These are phyloP conservation scores for Kodamaea anthophila DNA, from an alignment of 1,139 yeast species.

Conservation along the genomic window DNA sequence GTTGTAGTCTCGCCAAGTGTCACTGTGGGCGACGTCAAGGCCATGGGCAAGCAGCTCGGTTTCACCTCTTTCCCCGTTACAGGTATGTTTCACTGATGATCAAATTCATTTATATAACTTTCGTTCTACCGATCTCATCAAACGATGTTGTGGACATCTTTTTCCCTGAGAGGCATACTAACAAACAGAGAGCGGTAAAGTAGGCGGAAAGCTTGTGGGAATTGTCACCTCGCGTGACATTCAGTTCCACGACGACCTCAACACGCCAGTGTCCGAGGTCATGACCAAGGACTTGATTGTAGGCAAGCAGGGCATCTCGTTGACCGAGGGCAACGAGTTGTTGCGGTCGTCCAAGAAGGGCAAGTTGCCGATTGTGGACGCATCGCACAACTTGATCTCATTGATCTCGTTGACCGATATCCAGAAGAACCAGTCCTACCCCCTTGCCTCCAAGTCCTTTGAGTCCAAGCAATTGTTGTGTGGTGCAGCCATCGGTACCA, in stretches of 20 bases:
- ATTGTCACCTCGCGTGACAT: constrained; percentile 95
- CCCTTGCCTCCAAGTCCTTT: constrained; percentile 90
- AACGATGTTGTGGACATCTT: constrained; percentile 92
- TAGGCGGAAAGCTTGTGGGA: constrained; percentile 89
- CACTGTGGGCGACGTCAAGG: constrained; percentile 78
- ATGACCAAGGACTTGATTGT: constrained; percentile 90
- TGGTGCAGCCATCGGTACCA: constrained; percentile 93
- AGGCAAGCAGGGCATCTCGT: constrained; percentile 74
- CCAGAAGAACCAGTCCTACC: constrained; percentile 87
- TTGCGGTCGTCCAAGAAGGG: constrained; percentile 95
- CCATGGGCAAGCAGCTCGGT: constrained; percentile 67
- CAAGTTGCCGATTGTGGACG: constrained; percentile 89
- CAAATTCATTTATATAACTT: constrained; percentile 64
- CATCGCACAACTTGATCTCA: constrained; percentile 69
- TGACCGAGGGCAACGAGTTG: constrained; percentile 82
- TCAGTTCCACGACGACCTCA: constrained; percentile 80
- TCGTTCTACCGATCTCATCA: constrained; percentile 99
- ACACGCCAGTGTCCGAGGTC: constrained; percentile 59
- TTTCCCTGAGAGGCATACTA: constrained; percentile 9
- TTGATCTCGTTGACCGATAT: constrained; percentile 93
- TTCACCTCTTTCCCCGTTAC: constrained; percentile 99
- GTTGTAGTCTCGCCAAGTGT: constrained; percentile 70
- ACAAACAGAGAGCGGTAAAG: constrained; percentile 67
- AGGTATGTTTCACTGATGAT: constrained; percentile 88
- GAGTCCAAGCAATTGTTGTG: constrained; percentile 92